Evolutionary conservation across 2,329 filamentous ascomycete genomes (phyloP), one percentile per base, ranked within the genome.

Genomic region (Phyllosticta citribraziliensis): DNA sequence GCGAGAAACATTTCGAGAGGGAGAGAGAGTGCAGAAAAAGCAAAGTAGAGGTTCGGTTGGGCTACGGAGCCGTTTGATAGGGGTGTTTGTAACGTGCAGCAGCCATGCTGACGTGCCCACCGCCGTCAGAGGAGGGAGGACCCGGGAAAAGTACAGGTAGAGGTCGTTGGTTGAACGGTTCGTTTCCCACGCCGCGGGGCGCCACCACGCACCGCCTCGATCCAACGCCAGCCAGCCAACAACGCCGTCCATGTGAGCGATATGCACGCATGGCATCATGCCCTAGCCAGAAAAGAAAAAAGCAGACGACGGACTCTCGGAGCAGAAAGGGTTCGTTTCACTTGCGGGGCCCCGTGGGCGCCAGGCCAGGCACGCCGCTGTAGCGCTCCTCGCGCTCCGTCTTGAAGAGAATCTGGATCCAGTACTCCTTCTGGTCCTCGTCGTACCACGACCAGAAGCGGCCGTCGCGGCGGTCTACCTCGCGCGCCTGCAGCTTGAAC

Each of bases 331-430:
- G 33, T 14, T 40, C 11, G 33, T 40, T 40, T 40, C 33, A 40
- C 33, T 40, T 55, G 55, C 66, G 66, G 40, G 72, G 67, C 11
- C 70, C 72, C 56, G 55, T 35, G 33, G 83, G 81, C 14, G 83
- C 84, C 70, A 88, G 73, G 61, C 85, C 85, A 40, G 85, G 85
- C 52, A 87, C 85, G 67, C 83, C 84, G 68, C 80, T 84, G 68
- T 85, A 97, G 63, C 91, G 82, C 81, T 97, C 93, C 77, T 97
- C 94, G 65, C 94, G 85, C 80, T 99, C 94, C 50, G 94, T 97
- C 84, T 97, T 94, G 78, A 97, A 99, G 80, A 97, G 89, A 66
- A 99, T 83, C 80, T 97, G 94, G 51, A 97, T 84, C 90, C 91
- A 97, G 72, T 95, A 99, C 79, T 97, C 93, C 80, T 95, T 96